phyloP scores from a whole-genome alignment of 1,139 yeast species.

The Suhomyces ambrosiae region DNA sequence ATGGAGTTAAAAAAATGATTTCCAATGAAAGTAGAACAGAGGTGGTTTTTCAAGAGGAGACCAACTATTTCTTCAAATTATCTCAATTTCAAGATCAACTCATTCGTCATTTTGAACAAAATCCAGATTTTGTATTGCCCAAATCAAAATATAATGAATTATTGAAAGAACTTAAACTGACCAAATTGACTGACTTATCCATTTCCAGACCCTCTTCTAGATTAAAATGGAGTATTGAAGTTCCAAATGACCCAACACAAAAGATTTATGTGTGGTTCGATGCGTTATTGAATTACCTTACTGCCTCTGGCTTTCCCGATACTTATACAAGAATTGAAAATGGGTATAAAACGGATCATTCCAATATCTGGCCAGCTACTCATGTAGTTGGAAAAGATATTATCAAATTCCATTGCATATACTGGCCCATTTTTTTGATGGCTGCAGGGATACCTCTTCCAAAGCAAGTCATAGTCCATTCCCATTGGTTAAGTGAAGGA shows the following conservation, averaged over 20 bases:
- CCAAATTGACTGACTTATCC: constrained; percentile 65
- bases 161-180: constrained; percentile 55
- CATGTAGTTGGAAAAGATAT: constrained; percentile 95
- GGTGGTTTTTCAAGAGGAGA: constrained; percentile 76
- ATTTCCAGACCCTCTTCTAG: constrained; percentile 81
- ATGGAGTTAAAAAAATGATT: constrained; percentile 40
- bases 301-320: constrained; percentile 68
- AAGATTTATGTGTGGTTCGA: constrained; percentile 96
- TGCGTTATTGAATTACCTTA: constrained; percentile 83
- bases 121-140: constrained; percentile 70
- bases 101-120: constrained; percentile 46
- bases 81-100: constrained; percentile 60
- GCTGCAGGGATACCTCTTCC: constrained; percentile 81
- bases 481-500: constrained; percentile 93
- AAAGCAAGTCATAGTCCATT: constrained; percentile 77
- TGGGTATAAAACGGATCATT: constrained; percentile 3
- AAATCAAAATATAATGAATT: constrained; percentile 55
- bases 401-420: constrained; percentile 80
- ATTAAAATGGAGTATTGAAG: constrained; percentile 87
- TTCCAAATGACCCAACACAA: constrained; percentile 78
- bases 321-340: constrained; percentile 14
- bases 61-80: constrained; percentile 82
- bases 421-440: constrained; percentile 91
- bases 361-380: constrained; percentile 58
- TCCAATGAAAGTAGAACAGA: constrained; percentile 78